These are phyloP conservation scores for Chaetomium cochliodes DNA, from an alignment of 495 filamentous ascomycete species.

Conservation along the genomic window DNA sequence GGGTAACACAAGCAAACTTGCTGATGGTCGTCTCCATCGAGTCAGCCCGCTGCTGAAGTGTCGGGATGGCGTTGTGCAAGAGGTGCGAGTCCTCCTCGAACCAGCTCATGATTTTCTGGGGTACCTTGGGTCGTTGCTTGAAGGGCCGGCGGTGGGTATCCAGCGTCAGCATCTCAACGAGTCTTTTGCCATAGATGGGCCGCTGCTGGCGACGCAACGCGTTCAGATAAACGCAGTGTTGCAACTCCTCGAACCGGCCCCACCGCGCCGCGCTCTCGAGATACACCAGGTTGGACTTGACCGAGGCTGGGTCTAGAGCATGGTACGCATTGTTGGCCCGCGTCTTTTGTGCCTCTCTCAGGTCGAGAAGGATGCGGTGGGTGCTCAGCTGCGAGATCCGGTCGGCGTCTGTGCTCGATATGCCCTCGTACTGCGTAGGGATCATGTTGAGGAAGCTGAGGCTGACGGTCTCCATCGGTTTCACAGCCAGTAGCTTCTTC, in stretches of 20 bases:
- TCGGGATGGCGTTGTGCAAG: conserved; percentile 70
- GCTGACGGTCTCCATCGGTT: conserved; percentile 65
- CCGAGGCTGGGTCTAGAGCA: conserved; percentile 56
- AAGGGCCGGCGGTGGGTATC: conserved; percentile 55
- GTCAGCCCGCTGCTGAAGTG: conserved; percentile 67
- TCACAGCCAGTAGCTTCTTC: conserved; percentile 61
- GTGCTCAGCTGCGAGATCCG: conserved; percentile 64
- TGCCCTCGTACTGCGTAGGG: conserved; percentile 66
- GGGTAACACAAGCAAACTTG: conserved; percentile 88
- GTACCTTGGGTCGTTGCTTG: conserved; percentile 53
- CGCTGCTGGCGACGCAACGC: conserved; percentile 74
- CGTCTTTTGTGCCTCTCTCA: conserved; percentile 61
- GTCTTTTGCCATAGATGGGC: conserved; percentile 74
- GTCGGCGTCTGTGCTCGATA: conserved; percentile 61
- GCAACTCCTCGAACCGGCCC: conserved; percentile 73
- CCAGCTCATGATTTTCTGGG: conserved; percentile 64
- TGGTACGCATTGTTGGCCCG: conserved; percentile 61
- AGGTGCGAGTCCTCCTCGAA: conserved; percentile 65
- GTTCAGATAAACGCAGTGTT: conserved; percentile 77
- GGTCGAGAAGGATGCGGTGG: conserved; percentile 58
- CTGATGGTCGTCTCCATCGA: conserved; percentile 71
- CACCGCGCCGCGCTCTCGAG: conserved; percentile 70
- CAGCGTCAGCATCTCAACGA: conserved; percentile 69
- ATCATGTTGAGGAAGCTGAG: conserved; percentile 79
- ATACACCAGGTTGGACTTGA: conserved; percentile 67